Conservation (phyloP, 2,329 filamentous ascomycete species). For the Phoma sp. region DNA sequence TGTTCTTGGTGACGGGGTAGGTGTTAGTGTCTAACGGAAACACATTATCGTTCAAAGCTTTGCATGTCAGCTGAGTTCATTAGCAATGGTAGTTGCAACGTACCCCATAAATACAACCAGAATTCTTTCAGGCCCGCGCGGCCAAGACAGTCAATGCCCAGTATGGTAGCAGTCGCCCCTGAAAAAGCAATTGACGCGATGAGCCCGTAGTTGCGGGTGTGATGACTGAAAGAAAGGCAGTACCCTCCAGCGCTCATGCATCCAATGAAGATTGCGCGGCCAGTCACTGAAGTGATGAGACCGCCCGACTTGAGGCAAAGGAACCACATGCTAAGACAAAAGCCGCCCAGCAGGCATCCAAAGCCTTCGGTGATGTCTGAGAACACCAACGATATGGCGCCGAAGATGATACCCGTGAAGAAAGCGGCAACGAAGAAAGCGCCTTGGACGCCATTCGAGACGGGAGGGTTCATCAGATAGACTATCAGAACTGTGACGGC, state of each 20-base stretch:
- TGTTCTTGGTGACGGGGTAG: slow-evolving; percentile 86
- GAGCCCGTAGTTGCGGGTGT: slow-evolving; percentile 78
- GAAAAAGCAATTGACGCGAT: slow-evolving; percentile 80
- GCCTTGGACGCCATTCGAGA: slow-evolving; percentile 78
- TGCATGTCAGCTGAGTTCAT: slow-evolving; percentile 19
- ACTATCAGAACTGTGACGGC: slow-evolving; percentile 82
- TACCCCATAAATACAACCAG: slow-evolving; percentile 89
- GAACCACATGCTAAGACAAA: slow-evolving; percentile 89
- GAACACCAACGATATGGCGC: slow-evolving; percentile 77
- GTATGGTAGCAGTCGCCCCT: slow-evolving; percentile 77
- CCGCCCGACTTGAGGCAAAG: slow-evolving; percentile 79
- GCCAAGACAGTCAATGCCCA: slow-evolving; percentile 92
- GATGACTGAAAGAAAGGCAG: slow-evolving; percentile 72
- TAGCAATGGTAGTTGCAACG: slow-evolving; percentile 30
- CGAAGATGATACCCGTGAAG: slow-evolving; percentile 75
- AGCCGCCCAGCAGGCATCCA: slow-evolving; percentile 87
- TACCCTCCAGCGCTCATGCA: slow-evolving; percentile 72
- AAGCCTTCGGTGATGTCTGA: slow-evolving; percentile 82
- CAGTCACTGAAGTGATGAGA: slow-evolving; percentile 66
- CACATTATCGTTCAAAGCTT: slow-evolving; percentile 72
- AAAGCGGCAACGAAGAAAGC: slow-evolving; percentile 83
- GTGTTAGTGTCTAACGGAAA: slow-evolving; percentile 79
- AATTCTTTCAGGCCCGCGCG: slow-evolving; percentile 93
- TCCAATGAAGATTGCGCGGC: slow-evolving; percentile 77
- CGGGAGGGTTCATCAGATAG: slow-evolving; percentile 84